A percentile compares a stretch with the other conserved stretches of the same genome.
These are phyloP conservation scores for Aspergillus phoenicis DNA, from an alignment of 2,329 filamentous ascomycete genomes.

Conservation along the genomic window DNA sequence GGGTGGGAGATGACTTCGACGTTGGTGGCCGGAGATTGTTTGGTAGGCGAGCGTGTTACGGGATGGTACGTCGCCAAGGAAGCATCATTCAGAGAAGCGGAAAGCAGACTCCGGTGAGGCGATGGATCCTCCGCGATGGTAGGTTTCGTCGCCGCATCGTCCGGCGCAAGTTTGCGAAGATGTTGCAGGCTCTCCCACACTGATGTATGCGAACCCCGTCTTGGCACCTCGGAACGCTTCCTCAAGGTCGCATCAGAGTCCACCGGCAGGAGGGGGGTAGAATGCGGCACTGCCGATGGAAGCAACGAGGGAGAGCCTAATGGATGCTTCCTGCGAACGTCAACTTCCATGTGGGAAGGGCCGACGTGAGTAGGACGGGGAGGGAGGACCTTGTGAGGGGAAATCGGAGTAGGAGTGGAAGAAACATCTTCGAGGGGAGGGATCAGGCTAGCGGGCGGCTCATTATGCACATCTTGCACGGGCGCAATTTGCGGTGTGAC, in stretches of 20 bases:
- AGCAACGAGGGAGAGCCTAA: slow-evolving; percentile 33
- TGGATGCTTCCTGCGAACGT: slow-evolving; percentile 36
- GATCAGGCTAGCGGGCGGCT: slow-evolving; percentile 35
- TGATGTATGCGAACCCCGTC: slow-evolving; percentile 22
- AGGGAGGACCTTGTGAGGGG: slow-evolving; percentile 34
- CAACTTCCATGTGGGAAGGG: slow-evolving; percentile 43
- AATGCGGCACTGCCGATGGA: slow-evolving; percentile 25
- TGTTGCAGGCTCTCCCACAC: slow-evolving; percentile 24
- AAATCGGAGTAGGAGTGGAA: slow-evolving; percentile 28
- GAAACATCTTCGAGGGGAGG: slow-evolving; percentile 34
- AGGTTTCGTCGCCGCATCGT: slow-evolving; percentile 27
- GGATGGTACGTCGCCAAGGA: slow-evolving; percentile 25
- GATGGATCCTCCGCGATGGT: slow-evolving; percentile 23
- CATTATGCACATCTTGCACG: slow-evolving; percentile 32
- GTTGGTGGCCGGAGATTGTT: slow-evolving; percentile 21
- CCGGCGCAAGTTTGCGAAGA: slow-evolving; percentile 26
- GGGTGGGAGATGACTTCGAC: slow-evolving; percentile 27
- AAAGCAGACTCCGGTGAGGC: slow-evolving; percentile 30
- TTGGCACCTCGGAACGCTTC: slow-evolving; percentile 24
- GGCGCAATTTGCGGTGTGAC: slow-evolving; percentile 40
- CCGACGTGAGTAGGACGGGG: slow-evolving; percentile 31
- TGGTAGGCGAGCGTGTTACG: slow-evolving; percentile 25
- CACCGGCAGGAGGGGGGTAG: slow-evolving; percentile 30
- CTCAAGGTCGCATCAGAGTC: slow-evolving; percentile 30
- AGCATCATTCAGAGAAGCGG: slow-evolving; percentile 33